Evolutionary conservation across 768 basidiomycete genomes (phyloP).

Genomic region (Amanita jacksonii): DNA sequence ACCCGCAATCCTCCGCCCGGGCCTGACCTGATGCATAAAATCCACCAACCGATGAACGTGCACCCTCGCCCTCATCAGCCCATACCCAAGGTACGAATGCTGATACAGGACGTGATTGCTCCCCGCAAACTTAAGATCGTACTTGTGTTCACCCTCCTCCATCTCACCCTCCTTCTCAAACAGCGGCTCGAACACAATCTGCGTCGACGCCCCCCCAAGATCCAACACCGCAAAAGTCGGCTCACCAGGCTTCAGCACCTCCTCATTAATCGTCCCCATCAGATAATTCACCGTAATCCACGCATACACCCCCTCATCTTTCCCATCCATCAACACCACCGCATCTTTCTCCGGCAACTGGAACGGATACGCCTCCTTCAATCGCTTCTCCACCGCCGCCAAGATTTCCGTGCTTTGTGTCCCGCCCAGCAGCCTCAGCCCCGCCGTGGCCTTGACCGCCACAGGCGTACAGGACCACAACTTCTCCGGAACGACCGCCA

Average conservation of each 20-base stretch:
- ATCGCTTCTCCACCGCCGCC: conserved; percentile 52
- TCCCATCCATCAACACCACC: conserved; percentile 89
- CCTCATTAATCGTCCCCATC: conserved; percentile 58
- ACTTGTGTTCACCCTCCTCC: conserved; percentile 87
- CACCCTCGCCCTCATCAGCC: conserved; percentile 79
- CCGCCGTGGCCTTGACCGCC: conserved; percentile 89
- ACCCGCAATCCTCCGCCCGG: too few species aligned
- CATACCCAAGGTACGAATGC: conserved; percentile 97
- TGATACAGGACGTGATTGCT: conserved; percentile 76
- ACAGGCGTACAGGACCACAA: conserved; percentile 75
- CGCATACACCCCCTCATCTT: conserved; percentile 96
- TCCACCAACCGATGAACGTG: conserved; percentile 85
- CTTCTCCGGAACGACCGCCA: conserved; percentile 60
- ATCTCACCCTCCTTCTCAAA: conserved; percentile 31
- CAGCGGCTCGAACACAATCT: conserved; percentile 91
- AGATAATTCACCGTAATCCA: conserved; percentile 99
- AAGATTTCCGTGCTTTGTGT: conserved; percentile 63
- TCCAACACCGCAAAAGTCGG: conserved; percentile 92
- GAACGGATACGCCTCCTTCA: conserved; percentile 63
- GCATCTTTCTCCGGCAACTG: conserved; percentile 39
- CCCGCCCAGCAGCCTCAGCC: conserved; percentile 62
- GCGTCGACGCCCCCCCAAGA: conserved; percentile 93
- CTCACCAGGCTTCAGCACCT: conserved; percentile 20
- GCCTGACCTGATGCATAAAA: conserved; percentile 51
- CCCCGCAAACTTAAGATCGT: conserved; percentile 70